Evolutionary conservation across 177 flowering plant genomes (phyloP).

Genomic region (Vitis hybrid): DNA sequence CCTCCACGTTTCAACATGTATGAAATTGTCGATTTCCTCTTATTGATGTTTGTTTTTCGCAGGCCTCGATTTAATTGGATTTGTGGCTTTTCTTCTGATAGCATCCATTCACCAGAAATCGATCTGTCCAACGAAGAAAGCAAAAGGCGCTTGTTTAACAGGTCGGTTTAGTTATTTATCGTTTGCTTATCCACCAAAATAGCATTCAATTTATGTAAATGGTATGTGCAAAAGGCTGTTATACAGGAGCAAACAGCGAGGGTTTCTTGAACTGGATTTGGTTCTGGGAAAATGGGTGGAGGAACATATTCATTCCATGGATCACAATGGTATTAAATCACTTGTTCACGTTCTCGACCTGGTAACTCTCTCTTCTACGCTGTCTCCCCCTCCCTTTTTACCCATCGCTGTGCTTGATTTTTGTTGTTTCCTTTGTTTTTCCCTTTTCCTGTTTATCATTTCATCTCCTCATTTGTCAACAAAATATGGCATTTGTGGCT

Average conservation of each 20-base stretch:
- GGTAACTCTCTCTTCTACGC: slow-evolving; percentile 36
- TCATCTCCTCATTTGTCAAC: not conserved
- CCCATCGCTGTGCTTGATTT: not conserved
- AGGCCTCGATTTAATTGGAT: slow-evolving; percentile 31
- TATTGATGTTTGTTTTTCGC: not conserved
- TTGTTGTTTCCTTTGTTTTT: not conserved
- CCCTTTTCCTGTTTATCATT: not conserved
- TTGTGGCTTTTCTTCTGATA: slow-evolving; percentile 28
- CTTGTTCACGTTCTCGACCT: slow-evolving; percentile 80
- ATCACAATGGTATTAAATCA: slow-evolving; percentile 56
- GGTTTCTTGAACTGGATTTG: slow-evolving; percentile 85
- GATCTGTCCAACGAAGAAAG: slow-evolving; percentile 77
- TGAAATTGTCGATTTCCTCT: not conserved
- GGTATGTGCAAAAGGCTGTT: slow-evolving; percentile 41
- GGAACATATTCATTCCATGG: slow-evolving; percentile 66
- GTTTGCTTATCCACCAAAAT: too few species aligned
- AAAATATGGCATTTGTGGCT: too few species aligned
- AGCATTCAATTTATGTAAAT: too few species aligned
- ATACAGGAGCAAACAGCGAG: slow-evolving; percentile 86
- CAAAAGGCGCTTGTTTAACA: slow-evolving; percentile 63
- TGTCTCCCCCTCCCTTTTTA: not conserved
- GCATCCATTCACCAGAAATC: slow-evolving; percentile 24
- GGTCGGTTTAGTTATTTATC: slow-evolving; percentile 24
- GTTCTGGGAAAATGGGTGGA: slow-evolving; percentile 90
- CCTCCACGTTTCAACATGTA: not conserved